Base-by-base conservation (phyloP, 2,329 filamentous ascomycete genomes). In the Macrophomina phaseolina region DNA sequence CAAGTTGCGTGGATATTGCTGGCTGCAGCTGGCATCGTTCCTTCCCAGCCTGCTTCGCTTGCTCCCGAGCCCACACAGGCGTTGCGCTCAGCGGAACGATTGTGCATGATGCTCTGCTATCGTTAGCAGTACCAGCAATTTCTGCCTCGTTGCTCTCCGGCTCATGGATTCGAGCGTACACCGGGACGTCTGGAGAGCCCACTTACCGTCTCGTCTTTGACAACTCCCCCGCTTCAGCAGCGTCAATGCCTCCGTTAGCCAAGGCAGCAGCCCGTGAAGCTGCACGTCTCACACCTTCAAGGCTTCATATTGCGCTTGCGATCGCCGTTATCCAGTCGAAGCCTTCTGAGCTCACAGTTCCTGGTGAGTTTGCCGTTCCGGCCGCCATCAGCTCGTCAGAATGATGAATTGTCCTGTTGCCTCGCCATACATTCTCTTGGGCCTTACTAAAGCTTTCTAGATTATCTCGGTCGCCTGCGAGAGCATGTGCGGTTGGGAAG, bases 251-350 rank as follows among this genome's bases (percentile, higher is more conserved):
- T 48, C 56, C 2, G 11, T 30, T 7, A 11, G 23, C 16, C 7
- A 40, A 14, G 9, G 5, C 16, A 38, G 12, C 5, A 48, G 18
- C 2, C 28, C 3, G 11, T 4, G n/a, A 14, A 11, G 42, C 5
- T 30, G 9, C 14, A 6, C 23, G 4, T 28, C n/a, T n/a, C 4
- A 7, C 23, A 6, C 58, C 58, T 14, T 49, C 58, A 18, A 30
- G 28, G 4, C 67, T 75, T 11, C 74, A 78, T 49, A 64, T 76
- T 18, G 76, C 77, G 3, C 70, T 78, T 16, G 78, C 77, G 6
- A 68, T 80, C 49, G 74, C 75, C 4, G 69, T 80, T n/a, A 68
- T 81, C n/a, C 73, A 71, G 28, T 73, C 75, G 2, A 83, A 80
- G 66, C 80, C 81, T 5, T 51, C 68, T 5, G 73, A 71, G 0